These are phyloP conservation scores for Houttuynia cordata DNA, from an alignment of 164 flowering plant species.

Conservation along the genomic window DNA sequence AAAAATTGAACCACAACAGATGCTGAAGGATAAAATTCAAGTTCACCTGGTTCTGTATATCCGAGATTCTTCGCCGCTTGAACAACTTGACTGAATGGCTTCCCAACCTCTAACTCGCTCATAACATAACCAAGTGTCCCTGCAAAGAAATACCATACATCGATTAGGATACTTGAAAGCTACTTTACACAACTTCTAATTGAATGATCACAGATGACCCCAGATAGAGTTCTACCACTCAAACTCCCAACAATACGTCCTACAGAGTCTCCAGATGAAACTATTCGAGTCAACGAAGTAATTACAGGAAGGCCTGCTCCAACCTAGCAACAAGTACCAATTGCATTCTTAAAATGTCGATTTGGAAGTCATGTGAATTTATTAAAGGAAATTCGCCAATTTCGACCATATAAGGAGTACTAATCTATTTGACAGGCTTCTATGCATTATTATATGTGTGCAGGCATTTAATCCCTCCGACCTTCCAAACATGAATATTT, in stretches of 20 bases:
- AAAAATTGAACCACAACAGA: background rate
- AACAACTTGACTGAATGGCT: slow-evolving; percentile 80
- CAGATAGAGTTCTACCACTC: slow-evolving; percentile 46
- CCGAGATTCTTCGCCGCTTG: slow-evolving; percentile 64
- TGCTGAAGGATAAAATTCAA: background rate
- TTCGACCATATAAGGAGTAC: background rate
- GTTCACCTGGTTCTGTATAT: slow-evolving; percentile 87
- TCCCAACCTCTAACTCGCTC: slow-evolving; percentile 89
- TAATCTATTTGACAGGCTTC: background rate
- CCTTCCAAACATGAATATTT: too few relatives aligned
- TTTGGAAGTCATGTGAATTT: background rate
- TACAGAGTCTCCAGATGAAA: slow-evolving; percentile 72
- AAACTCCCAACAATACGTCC: slow-evolving; percentile 65
- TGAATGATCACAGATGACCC: background rate
- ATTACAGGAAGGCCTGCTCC: slow-evolving; percentile 98
- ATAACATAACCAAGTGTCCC: slow-evolving; percentile 94
- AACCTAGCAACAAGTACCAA: slow-evolving; percentile 35
- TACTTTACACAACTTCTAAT: background rate
- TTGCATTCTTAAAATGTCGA: background rate
- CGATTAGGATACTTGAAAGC: background rate
- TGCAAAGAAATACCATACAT: slow-evolving; percentile 13
- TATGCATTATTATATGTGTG: too few relatives aligned
- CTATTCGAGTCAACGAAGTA: slow-evolving; percentile 55
- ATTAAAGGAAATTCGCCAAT: background rate
- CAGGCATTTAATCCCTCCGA: too few relatives aligned